Evolutionary conservation across 2,329 filamentous ascomycete species (phyloP).

Genomic region (Trichoderma sp.): DNA sequence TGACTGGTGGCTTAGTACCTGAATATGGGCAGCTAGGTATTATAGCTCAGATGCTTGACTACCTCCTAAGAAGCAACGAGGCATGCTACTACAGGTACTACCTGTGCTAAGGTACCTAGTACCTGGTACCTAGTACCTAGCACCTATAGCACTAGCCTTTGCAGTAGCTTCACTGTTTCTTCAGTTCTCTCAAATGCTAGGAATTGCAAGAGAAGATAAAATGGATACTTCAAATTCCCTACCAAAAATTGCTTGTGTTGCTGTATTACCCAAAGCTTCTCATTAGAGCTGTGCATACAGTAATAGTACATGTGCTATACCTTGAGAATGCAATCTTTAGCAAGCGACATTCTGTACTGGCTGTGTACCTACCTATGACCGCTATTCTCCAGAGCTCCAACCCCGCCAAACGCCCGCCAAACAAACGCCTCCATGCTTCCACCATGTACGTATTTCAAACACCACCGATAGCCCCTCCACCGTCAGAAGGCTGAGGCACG

Average conservation of each 20-base stretch:
- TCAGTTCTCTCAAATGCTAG: no score
- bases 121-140: no score
- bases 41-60: background rate
- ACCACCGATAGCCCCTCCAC: conserved; percentile 4
- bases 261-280: background rate
- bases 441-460: background rate
- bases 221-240: background rate
- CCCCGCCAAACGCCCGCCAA: conserved; percentile 5
- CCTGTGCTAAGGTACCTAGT: no score
- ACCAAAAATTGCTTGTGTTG: background rate
- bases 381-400: background rate
- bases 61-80: background rate
- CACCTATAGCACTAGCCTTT: background rate
- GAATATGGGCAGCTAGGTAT: no score
- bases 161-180: background rate
- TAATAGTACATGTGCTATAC: background rate
- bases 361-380: background rate
- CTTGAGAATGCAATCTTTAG: background rate
- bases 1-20: no score
- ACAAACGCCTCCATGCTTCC: background rate
- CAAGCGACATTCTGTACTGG: background rate
- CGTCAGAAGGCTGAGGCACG: conserved; percentile 19
- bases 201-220: no score
- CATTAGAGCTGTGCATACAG: background rate
- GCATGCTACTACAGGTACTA: background rate